Percentiles rank a stretch among this genome's conserved stretches.
phyloP scores from a whole-genome alignment of 352 stramenopile species.

The Elongisporangium senticosum region DNA sequence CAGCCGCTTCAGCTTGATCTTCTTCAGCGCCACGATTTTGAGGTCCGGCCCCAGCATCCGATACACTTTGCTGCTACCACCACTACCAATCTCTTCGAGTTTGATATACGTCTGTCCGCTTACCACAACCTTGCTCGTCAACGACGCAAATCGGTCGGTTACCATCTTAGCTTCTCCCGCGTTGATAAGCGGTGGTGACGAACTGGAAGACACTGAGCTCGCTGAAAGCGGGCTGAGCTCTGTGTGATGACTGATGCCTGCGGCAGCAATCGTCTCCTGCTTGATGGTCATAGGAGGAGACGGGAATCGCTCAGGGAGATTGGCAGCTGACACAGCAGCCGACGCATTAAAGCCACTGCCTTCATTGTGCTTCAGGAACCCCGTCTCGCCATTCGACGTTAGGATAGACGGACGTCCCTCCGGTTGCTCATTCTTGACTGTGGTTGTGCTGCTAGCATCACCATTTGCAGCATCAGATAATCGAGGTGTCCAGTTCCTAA shows the following conservation, averaged over 20 bases:
- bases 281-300: conserved; percentile 16
- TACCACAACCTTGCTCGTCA: conserved; percentile 69
- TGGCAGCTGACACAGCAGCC: conserved; percentile 1
- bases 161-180: conserved; percentile 18
- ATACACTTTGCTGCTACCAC: conserved; percentile 97
- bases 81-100: conserved; percentile 95
- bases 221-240: conserved; percentile 37
- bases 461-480: conserved; percentile 2
- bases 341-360: conserved; percentile 2
- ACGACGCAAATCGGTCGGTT: conserved; percentile 40
- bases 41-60: conserved; percentile 90
- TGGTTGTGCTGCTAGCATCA: neutral
- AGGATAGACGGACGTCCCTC: neutral
- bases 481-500: conserved; percentile 35
- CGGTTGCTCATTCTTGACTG: neutral
- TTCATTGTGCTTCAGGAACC: neutral
- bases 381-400: neutral
- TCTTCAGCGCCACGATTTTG: conserved; percentile 97
- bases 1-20: conserved; percentile 93
- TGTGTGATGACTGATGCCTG: conserved; percentile 13
- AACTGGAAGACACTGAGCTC: conserved; percentile 48
- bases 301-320: conserved; percentile 17
- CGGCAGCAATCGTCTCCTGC: neutral
- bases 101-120: conserved; percentile 92
- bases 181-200: conserved; percentile 32